A percentile compares a stretch with the other conserved stretches of the same genome.
These are phyloP conservation scores for Podila verticillata DNA, from an alignment of 192 early-diverging fungal species.

Conservation along the genomic window DNA sequence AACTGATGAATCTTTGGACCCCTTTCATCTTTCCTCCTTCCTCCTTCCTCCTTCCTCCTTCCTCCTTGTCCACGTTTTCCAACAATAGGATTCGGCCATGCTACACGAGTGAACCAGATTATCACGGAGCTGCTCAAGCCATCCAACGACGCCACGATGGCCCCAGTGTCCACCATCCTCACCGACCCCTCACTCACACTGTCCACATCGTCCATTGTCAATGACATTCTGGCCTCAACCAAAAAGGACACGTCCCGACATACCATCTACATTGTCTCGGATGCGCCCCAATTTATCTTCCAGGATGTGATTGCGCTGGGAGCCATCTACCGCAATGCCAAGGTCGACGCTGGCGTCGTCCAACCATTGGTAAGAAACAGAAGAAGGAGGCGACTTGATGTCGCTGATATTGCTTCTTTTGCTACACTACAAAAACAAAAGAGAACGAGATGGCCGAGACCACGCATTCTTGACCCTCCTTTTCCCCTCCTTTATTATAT, in stretches of 20 bases:
- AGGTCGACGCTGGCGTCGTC: conserved; percentile 68
- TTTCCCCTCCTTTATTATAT: too few species aligned
- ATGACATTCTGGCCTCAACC: neutral
- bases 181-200: neutral
- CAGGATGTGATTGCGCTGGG: conserved; percentile 56
- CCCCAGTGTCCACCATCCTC: neutral
- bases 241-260: conserved; percentile 32
- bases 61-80: neutral
- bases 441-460: too few species aligned
- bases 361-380: conserved; percentile 51
- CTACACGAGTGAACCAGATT: conserved; percentile 64
- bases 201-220: neutral
- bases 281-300: conserved; percentile 65
- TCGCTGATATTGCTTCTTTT: neutral
- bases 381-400: neutral
- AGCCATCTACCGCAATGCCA: conserved; percentile 60
- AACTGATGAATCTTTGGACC: neutral
- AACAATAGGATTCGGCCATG: conserved; percentile 62
- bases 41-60: neutral
- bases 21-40: neutral
- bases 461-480: too few species aligned
- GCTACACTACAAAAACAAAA: too few species aligned
- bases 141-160: neutral
- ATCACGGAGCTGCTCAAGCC: conserved; percentile 54
- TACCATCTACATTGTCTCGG: conserved; percentile 60